Conservation (phyloP, 2,329 filamentous ascomycete species). For the Hortaea werneckii region DNA sequence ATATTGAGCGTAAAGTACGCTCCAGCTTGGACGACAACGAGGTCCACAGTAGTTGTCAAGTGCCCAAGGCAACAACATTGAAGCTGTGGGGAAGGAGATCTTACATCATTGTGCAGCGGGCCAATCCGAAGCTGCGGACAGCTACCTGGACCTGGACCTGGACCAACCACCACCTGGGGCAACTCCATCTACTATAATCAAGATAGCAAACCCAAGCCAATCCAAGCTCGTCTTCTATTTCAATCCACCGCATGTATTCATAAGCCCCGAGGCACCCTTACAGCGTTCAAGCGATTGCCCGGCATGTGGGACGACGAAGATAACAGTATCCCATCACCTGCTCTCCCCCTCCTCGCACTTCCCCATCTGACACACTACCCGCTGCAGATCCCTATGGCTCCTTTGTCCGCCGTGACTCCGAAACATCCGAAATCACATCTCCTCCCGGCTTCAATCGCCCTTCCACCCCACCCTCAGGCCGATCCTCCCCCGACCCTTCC, state of each 20-base stretch:
- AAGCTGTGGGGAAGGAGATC: too few relatives aligned
- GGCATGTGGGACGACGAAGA: constrained; percentile 98
- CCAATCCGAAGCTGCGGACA: not conserved
- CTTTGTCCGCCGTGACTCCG: constrained; percentile 78
- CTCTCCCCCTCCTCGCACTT: not conserved
- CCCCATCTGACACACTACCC: not conserved
- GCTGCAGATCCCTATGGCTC: constrained; percentile 66
- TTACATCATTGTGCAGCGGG: not conserved
- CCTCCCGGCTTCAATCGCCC: constrained; percentile 40
- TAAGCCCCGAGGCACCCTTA: too few relatives aligned
- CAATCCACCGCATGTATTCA: too few relatives aligned
- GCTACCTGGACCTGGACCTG: too few relatives aligned
- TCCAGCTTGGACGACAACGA: too few relatives aligned
- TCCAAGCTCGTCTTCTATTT: too few relatives aligned
- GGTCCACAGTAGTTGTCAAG: too few relatives aligned
- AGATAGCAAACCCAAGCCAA: too few relatives aligned
- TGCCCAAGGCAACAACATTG: too few relatives aligned
- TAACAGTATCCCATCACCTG: constrained; percentile 52
- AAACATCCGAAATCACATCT: constrained; percentile 47
- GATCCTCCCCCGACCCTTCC: constrained; percentile 58
- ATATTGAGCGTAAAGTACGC: too few relatives aligned
- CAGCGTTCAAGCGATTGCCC: not conserved
- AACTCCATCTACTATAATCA: too few relatives aligned
- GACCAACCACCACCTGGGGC: too few relatives aligned
- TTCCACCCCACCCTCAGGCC: constrained; percentile 57